Evolutionary conservation across 1,284 basidiomycete species (phyloP).

Genomic region (Cutaneotrichosporon cyanovorans): DNA sequence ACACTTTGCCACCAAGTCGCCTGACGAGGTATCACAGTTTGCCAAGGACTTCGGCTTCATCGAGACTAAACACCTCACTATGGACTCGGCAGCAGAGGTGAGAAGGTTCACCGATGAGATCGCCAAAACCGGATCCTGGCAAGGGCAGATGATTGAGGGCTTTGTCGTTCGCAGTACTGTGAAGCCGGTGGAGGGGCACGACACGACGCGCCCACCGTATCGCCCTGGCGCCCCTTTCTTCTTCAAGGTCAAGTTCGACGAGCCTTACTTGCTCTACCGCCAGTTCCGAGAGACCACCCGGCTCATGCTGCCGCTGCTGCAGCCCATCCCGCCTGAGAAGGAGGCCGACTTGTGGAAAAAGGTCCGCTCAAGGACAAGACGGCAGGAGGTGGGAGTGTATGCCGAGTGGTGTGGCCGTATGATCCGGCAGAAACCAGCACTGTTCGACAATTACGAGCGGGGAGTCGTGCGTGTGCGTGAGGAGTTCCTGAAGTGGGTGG

Average conservation of each 20-base stretch:
- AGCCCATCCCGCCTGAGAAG: conserved; percentile 9
- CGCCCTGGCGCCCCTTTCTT: conserved; percentile 78
- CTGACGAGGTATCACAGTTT: conserved; percentile 65
- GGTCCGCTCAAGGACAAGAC: conserved; percentile 33
- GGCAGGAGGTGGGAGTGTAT: conserved; percentile 46
- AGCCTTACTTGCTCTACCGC: conserved; percentile 97
- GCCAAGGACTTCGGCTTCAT: conserved; percentile 90
- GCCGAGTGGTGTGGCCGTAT: conserved; percentile 49
- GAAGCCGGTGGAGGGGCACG: conserved; percentile 23
- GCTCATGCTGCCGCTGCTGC: conserved; percentile 52
- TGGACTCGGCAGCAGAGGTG: conserved; percentile 63
- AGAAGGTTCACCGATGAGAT: conserved; percentile 64
- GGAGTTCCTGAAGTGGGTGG: conserved; percentile 65
- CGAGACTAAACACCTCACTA: conserved; percentile 58
- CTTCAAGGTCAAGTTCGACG: conserved; percentile 99
- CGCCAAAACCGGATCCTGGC: conserved; percentile 65
- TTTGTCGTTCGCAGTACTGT: conserved; percentile 86
- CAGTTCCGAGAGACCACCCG: conserved; percentile 96
- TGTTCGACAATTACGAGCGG: conserved; percentile 61
- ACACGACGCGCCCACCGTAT: conserved; percentile 57
- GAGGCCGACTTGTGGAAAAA: conserved; percentile 34
- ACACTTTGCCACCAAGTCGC: conserved; percentile 66
- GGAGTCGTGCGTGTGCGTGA: conserved; percentile 77
- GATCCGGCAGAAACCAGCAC: conserved; percentile 56
- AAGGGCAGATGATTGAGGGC: conserved; percentile 82